Base-by-base conservation (phyloP, 2,329 filamentous ascomycete species). In the Fusarium compactum region DNA sequence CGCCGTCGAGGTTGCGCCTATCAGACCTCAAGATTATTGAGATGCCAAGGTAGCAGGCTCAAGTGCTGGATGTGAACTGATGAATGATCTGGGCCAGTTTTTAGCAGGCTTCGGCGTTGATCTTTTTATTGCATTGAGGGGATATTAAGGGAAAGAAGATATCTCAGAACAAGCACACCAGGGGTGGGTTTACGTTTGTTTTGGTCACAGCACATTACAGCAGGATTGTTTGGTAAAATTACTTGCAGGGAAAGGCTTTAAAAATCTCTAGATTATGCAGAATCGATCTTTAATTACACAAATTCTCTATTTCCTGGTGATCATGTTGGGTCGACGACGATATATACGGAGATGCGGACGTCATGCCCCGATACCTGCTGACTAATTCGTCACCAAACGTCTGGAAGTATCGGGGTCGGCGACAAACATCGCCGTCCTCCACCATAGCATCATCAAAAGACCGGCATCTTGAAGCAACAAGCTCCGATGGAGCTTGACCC, bases 401-500 rank as follows among this genome's bases (percentile, higher is more conserved):
- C 34, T 62, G 65, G 63, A 59, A 69, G 63, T 30, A 43, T 79
- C 78, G 77, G 77, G 62, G 62, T 77, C 77, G 77, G 77, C 74
- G 76, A 64, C 69, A 75, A 77, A 51, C 58, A 73, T 63, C 63
- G 68, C 77, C 77, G 77, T 71, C 65, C 62, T 72, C 63, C 67
- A 53, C 58, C 62, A 65, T 67, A 56, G 51, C 56, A 58, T 56
- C 54, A 25, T 65, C 65, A 61, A 62, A 32, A 52, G 50, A 67
- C 63, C 70, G 64, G 68, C 62, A 58, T 30, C 45, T 62, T 44
- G 43, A 61, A 64, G 66, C 48, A 47, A 71, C 53, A 60, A 66
- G 44, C 45, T 65, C 66, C 72, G 55, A 80, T 80, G 77, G 78
- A 80, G 61, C 69, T 80, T 29, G 78, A 80, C 68, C 77, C 77